phyloP scores from a whole-genome alignment of 768 basidiomycete species.

The Mycena metata region DNA sequence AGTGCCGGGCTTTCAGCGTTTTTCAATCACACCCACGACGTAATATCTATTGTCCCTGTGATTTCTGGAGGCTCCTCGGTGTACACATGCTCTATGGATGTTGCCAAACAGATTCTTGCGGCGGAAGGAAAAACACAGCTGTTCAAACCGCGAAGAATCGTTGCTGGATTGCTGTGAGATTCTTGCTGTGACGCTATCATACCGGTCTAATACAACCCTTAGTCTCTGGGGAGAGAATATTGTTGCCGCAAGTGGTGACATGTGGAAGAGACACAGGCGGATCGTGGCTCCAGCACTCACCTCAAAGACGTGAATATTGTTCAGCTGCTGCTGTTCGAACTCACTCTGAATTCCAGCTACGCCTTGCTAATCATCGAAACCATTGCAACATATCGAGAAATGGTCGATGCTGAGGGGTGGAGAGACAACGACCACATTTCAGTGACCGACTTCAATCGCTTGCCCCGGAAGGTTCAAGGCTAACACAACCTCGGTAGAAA shows the following conservation, averaged over 20 bases:
- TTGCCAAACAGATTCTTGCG: conserved; percentile 13
- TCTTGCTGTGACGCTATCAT: not conserved
- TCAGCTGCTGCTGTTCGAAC: not conserved
- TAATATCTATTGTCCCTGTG: conserved; percentile 10
- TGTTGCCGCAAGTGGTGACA: conserved; percentile 14
- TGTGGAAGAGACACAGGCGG: conserved; percentile 16
- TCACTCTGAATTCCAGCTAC: not conserved
- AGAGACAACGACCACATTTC: not conserved
- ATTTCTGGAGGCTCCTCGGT: conserved; percentile 14
- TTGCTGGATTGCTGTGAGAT: conserved; percentile 14
- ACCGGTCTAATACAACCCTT: not conserved
- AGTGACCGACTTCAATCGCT: conserved; percentile 1
- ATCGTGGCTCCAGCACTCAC: conserved; percentile 16
- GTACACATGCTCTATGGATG: conserved; percentile 13
- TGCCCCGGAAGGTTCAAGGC: conserved; percentile 6
- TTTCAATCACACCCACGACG: conserved; percentile 21
- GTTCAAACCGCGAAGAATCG: conserved; percentile 13
- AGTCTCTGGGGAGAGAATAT: conserved; percentile 21
- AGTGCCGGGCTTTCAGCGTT: not conserved
- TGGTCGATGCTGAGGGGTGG: conserved; percentile 15
- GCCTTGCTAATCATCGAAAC: conserved; percentile 7
- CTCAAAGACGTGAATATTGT: conserved; percentile 3
- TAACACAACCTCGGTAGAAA: too few species aligned
- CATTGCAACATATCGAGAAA: conserved; percentile 13
- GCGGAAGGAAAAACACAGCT: conserved; percentile 15